These are phyloP conservation scores for Chytriomyces sp. DNA, from an alignment of 192 early-diverging fungal genomes.

Conservation along the genomic window DNA sequence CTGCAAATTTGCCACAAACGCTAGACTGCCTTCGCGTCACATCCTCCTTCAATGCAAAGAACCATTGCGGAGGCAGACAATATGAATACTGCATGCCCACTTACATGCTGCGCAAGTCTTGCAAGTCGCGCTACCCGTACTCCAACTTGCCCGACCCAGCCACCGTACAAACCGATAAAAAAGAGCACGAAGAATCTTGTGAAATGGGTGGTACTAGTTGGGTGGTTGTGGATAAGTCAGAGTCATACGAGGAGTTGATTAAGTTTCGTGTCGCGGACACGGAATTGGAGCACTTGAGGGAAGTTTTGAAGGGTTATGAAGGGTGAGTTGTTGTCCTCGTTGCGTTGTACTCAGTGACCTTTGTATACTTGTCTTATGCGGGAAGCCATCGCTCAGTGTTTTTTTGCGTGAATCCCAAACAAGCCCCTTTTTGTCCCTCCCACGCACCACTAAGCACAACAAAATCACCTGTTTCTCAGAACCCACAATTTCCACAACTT, in stretches of 20 bases:
- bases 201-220: conserved; percentile 34
- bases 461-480: too few species aligned
- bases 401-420: background rate
- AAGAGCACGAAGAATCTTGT: background rate
- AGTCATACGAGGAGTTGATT: conserved; percentile 37
- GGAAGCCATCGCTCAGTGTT: background rate
- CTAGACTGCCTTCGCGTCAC: conserved; percentile 63
- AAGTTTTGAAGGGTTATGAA: conserved; percentile 67
- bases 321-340: conserved; percentile 17
- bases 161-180: too few species aligned
- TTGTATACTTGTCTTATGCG: too few species aligned
- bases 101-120: conserved; percentile 68
- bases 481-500: conserved; percentile 97
- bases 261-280: conserved; percentile 66
- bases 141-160: conserved; percentile 28
- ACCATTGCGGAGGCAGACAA: conserved; percentile 85
- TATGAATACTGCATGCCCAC: conserved; percentile 98
- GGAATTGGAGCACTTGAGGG: conserved; percentile 66
- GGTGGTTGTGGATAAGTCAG: conserved; percentile 15
- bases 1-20: background rate
- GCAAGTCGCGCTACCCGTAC: conserved; percentile 42
- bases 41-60: conserved; percentile 88
- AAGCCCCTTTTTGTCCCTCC: conserved; percentile 43
- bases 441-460: too few species aligned
- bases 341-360: too few species aligned